Evolutionary conservation across 2,329 filamentous ascomycete genomes (phyloP).

Genomic region (Fusarium lateritium): DNA sequence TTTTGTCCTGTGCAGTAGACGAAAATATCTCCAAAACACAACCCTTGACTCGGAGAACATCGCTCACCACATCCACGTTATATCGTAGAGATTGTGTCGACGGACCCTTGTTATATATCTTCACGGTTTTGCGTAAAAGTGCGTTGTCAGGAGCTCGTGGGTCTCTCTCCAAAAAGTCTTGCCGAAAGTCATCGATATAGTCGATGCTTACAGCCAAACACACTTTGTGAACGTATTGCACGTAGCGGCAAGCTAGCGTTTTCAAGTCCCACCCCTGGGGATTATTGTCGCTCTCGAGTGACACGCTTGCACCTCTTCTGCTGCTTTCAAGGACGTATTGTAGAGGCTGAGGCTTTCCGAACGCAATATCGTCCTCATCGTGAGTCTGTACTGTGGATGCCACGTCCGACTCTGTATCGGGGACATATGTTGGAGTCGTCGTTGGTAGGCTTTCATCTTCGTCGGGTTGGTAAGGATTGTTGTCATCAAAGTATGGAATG

Average conservation of each 20-base stretch:
- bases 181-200: slow-evolving; percentile 13
- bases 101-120: background rate
- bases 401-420: background rate
- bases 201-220: slow-evolving; percentile 11
- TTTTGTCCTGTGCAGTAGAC: background rate
- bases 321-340: background rate
- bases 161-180: slow-evolving; percentile 1
- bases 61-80: slow-evolving; percentile 15
- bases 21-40: slow-evolving; percentile 8
- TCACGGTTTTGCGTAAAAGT: background rate
- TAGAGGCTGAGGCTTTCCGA: background rate
- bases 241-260: background rate
- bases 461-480: background rate
- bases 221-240: slow-evolving; percentile 5
- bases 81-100: slow-evolving; percentile 5
- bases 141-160: background rate
- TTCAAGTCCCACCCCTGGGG: background rate
- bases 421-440: background rate
- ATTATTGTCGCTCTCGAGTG: background rate
- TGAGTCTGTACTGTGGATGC: background rate
- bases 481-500: background rate
- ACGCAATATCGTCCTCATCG: background rate
- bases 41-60: slow-evolving; percentile 16
- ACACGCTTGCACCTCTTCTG: background rate
- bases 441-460: background rate